phyloP scores from a whole-genome alignment of 768 basidiomycete species.

The Crepidotus variabilis region DNA sequence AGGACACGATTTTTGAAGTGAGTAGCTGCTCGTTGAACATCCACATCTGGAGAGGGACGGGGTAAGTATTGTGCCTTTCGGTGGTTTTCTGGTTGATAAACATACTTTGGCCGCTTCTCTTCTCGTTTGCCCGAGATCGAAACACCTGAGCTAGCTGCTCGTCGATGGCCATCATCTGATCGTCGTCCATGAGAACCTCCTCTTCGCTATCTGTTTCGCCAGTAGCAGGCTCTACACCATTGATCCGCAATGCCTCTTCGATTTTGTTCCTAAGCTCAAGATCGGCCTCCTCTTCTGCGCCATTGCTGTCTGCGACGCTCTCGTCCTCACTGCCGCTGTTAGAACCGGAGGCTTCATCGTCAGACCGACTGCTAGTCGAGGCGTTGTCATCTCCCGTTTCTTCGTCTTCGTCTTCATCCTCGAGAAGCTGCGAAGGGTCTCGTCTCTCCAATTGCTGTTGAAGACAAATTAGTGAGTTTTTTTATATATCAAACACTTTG shows the following conservation, averaged over 20 bases:
- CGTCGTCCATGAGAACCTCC: conserved; percentile 87
- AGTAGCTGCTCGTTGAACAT: conserved; percentile 82
- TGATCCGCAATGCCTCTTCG: conserved; percentile 56
- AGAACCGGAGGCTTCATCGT: conserved; percentile 32
- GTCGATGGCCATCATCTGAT: conserved; percentile 97
- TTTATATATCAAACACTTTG: conserved; percentile 4
- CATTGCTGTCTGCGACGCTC: conserved; percentile 29
- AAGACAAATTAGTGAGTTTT: conserved; percentile 1
- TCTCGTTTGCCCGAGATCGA: conserved; percentile 57
- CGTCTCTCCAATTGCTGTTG: conserved; percentile 80
- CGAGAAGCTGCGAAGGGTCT: conserved; percentile 51
- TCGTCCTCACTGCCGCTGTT: conserved; percentile 30
- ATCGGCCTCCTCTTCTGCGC: conserved; percentile 48
- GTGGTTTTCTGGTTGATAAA: neutral
- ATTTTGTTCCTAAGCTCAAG: conserved; percentile 67
- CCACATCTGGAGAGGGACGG: conserved; percentile 39
- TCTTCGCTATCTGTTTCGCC: conserved; percentile 58
- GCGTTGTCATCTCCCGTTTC: conserved; percentile 27
- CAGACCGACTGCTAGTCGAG: conserved; percentile 32
- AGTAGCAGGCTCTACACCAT: conserved; percentile 52
- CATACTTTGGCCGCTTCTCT: conserved; percentile 52
- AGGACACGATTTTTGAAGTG: conserved; percentile 97
- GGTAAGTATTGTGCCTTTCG: neutral
- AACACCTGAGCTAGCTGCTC: conserved; percentile 89
- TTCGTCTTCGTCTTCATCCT: conserved; percentile 40